Conservation (phyloP, 495 filamentous ascomycete genomes). For the Aspergillus kassunensis region DNA sequence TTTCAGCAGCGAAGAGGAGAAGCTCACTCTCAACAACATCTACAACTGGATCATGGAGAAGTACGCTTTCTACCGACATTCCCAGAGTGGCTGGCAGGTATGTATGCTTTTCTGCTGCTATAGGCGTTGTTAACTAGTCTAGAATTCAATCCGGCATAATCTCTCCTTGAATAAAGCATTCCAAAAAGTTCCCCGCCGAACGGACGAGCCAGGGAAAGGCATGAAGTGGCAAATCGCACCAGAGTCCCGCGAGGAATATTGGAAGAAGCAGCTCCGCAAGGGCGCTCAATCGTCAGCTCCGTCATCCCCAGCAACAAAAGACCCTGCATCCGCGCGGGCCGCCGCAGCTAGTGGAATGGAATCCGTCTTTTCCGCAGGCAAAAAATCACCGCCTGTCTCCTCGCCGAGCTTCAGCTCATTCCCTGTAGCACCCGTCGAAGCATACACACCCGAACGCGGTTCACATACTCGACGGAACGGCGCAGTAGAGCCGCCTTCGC, state of each 20-base stretch:
- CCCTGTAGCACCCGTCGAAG: constrained; percentile 44
- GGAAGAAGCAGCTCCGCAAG: constrained; percentile 54
- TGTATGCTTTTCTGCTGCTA: constrained; percentile 19
- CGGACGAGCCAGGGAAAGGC: constrained; percentile 94
- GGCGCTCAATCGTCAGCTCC: constrained; percentile 45
- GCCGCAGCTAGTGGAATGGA: constrained; percentile 36
- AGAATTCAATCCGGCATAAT: constrained; percentile 97
- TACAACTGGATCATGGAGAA: constrained; percentile 85
- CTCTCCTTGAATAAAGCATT: constrained; percentile 91
- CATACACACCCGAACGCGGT: constrained; percentile 45
- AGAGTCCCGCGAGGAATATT: constrained; percentile 72
- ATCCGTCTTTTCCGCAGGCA: constrained; percentile 39
- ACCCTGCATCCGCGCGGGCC: constrained; percentile 25
- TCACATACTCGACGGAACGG: constrained; percentile 35
- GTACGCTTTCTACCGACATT: constrained; percentile 87
- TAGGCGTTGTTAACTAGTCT: constrained; percentile 1
- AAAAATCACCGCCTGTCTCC: constrained; percentile 51
- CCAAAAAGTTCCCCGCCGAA: constrained; percentile 82
- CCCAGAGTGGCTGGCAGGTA: constrained; percentile 86
- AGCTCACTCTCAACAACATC: constrained; percentile 82
- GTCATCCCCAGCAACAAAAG: constrained; percentile 44
- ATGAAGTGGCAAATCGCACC: constrained; percentile 96
- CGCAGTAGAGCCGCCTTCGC: constrained; percentile 28
- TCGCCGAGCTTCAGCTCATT: constrained; percentile 47
- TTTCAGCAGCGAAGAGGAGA: constrained; percentile 74